Evolutionary conservation across 805 yeast genomes (phyloP), one percentile per base, ranked within the genome.

Genomic region (Metschnikowia noctiluminum): DNA sequence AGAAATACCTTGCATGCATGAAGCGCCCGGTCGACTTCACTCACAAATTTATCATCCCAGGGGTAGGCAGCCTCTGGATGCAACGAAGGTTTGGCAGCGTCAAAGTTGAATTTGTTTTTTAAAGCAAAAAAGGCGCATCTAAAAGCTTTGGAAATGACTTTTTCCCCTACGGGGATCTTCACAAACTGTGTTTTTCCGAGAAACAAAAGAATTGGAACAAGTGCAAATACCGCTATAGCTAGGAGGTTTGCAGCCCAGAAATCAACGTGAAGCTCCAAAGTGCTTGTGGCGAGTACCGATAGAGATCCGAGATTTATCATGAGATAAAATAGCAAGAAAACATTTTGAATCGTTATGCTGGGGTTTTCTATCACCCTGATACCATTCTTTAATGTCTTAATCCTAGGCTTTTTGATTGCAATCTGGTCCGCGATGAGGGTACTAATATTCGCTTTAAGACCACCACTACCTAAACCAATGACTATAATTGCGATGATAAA

Each of bases 401-500:
- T 64, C 34, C 58, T 45, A 16, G 77, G 75, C 50, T 61, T 61
- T 36, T 65, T 65, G 46, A 66, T 68, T 50, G 74, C 73, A 50
- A 71, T 59, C 45, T 63, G 64, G 45, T 60, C 87, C 40, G 89
- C 91, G 61, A 87, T 81, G 62, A 87, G 73, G 27, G 87, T 85
- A 8, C 89, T 80, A 27, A 87, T 81, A 59, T 86, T 85, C 35
- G 90, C 74, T 64, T 87, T 87, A 62, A 87, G 86, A 57, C 89
- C 85, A 61, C 94, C 94, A 30, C 94, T 83, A 39, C 89, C 92
- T 34, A 85, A 56, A 58, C 92, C 92, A 58, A 87, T 79, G 44
- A 81, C 63, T 46, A 81, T 65, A 63, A 82, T 76, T 28, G 80
- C 77, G 39, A 72, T 69, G 42, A 79, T 61, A 49, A 81, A 80